Percentiles rank a stretch among this genome's conserved stretches.
Conservation (phyloP, 495 filamentous ascomycete genomes). For the Penicillium cataractarum region DNA sequence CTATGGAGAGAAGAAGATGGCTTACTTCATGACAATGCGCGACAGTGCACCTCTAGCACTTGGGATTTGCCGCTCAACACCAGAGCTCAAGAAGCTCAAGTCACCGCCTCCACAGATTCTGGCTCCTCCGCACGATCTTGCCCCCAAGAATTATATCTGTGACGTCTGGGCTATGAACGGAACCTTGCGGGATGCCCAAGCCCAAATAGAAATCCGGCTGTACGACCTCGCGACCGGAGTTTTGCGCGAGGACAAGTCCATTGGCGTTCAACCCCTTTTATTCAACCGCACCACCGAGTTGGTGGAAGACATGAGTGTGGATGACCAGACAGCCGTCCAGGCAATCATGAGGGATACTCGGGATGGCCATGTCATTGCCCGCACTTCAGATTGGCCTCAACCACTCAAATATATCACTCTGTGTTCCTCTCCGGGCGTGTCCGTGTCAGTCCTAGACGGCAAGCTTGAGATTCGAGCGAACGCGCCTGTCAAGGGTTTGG, state of each 20-base stretch:
- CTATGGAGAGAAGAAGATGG: conserved; percentile 2
- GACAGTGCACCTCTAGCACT: not conserved
- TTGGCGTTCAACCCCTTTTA: not conserved
- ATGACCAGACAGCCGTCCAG: not conserved
- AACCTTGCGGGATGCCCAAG: not conserved
- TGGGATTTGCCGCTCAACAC: not conserved
- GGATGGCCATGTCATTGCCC: not conserved
- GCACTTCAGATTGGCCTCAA: not conserved
- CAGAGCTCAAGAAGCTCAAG: not conserved
- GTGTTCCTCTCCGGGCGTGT: not conserved
- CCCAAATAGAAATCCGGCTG: not conserved
- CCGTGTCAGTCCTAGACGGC: not conserved
- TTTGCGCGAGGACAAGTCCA: not conserved
- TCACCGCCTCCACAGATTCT: not conserved
- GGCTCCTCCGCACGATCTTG: not conserved
- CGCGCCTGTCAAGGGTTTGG: not conserved
- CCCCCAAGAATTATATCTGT: not conserved
- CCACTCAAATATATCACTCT: not conserved
- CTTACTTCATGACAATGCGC: not conserved
- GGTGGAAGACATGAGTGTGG: not conserved
- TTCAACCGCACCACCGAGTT: not conserved
- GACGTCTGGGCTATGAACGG: not conserved
- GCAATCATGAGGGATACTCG: not conserved
- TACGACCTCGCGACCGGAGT: not conserved
- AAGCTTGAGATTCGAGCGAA: not conserved